These are phyloP conservation scores for Boletus reticulatus DNA, from an alignment of 768 basidiomycete species.

Conservation along the genomic window DNA sequence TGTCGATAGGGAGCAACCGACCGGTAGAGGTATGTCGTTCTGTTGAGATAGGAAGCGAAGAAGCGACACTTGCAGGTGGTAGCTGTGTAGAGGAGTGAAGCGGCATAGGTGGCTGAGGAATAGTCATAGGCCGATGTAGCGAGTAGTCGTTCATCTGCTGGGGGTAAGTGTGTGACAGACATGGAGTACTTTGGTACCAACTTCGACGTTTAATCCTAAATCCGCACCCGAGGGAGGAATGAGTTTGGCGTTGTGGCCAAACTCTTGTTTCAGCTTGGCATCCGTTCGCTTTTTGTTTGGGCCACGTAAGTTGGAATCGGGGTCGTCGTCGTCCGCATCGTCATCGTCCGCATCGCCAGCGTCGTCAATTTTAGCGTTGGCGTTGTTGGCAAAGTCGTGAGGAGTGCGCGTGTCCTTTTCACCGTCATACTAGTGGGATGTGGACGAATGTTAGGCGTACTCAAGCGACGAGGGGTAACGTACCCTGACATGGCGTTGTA, in stretches of 20 bases:
- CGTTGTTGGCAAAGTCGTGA: conserved; percentile 45
- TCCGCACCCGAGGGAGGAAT: conserved; percentile 16
- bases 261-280: conserved; percentile 31
- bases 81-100: conserved; percentile 29
- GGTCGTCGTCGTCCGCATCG: conserved; percentile 32
- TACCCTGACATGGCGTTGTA: conserved; percentile 64
- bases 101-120: conserved; percentile 34
- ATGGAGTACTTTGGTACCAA: conserved; percentile 9
- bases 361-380: conserved; percentile 33
- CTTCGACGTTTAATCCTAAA: conserved; percentile 23
- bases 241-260: conserved; percentile 19
- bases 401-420: conserved; percentile 50
- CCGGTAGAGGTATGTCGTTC: conserved; percentile 33
- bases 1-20: conserved; percentile 29
- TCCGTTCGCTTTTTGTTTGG: conserved; percentile 23
- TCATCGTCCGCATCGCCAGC: conserved; percentile 42
- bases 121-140: conserved; percentile 30
- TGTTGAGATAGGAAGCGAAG: conserved; percentile 34
- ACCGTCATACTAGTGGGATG: conserved; percentile 42
- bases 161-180: not conserved
- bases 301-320: conserved; percentile 21
- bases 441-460: conserved; percentile 10
- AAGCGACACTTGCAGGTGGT: conserved; percentile 13
- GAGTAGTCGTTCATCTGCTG: conserved; percentile 29
- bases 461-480: not conserved